Base-by-base conservation (phyloP, 495 filamentous ascomycete genomes). In the Trypethelium eluteriae region DNA sequence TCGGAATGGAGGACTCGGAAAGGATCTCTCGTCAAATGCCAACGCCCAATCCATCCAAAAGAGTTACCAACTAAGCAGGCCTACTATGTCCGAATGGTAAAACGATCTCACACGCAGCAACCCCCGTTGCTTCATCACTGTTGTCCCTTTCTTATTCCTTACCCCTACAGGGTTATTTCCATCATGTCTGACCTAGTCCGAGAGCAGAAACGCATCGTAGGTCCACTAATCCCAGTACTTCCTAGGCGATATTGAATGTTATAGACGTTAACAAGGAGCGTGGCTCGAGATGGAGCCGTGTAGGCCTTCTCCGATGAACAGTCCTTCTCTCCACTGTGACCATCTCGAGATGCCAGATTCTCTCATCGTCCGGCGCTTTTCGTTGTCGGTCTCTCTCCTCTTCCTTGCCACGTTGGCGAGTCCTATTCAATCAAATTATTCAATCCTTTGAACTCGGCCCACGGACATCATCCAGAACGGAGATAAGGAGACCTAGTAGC, bases 181-280 rank as follows among this genome's bases (percentile, higher is more conserved):
- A 46, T 49, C 61, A 2, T 69, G 69, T 18, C 67, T 68, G 11
- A 69, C 46, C 0, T 62, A 44, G 16, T 70, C 9, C 2, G 72
- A 72, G 62, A 79, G 79, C 6, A 79, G 75, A 47, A 80, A 78
- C 1, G 80, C 75, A 14, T 79, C 67, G 66, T 74, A 81, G 11
- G 47, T 38, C 5, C 71, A 57, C 0, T 78, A 71, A 36, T 74
- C 63, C 0, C 69, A 62, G 64, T 82, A 82, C 36, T 77, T 9
- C 72, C 70, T 49, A 74, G 71, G 69, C 81, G 79, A 59, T 71
- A 72, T 56, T 79, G 77, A 5, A 80, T 72, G 34, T 72, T 71
- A 63, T 76, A 77, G 11, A 74, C 71, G 35, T 76, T 72, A 35
- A 79, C 69, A 1, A 76, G 74, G n/a, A 81, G 71, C 65, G 76